Evolutionary conservation across 1,284 basidiomycete species (phyloP), one percentile per base, ranked within the genome.

Genomic region (Cryptococcus deneoformans): DNA sequence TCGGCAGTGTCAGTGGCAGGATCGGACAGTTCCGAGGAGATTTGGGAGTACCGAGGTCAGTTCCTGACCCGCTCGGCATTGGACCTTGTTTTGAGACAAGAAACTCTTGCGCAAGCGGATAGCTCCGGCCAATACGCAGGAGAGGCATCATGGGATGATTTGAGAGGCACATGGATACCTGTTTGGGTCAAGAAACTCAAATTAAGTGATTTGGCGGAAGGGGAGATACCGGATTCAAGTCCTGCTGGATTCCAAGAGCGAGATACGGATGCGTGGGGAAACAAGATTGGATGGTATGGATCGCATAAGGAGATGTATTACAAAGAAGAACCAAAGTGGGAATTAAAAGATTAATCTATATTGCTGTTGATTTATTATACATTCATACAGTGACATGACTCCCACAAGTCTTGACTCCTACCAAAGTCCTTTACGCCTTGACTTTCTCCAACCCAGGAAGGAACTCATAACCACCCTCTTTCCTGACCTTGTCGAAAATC

Each of bases 401-500:
- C 35, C 35, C 36, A 35, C 34, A 39, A 24, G 8, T 24, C 20
- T 20, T 9, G 20, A 16, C n/a, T 56, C 36, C 35, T 38, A 42
- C 39, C 48, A 4, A 53, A 42, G n/a, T 40, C 34, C 10, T 44
- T 50, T 54, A 51, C 56, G 48, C 20, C 44, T 62, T 62, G 35
- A 73, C 58, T 45, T 65, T 70, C 63, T 78, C 77, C 56, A 78
- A 59, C 3, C 71, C 72, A 29, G 70, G 70, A 10, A 72, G 66
- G 48, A 69, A 75, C 11, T 68, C 55, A 58, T 76, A 75, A 16
- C 66, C 68, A 12, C 75, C 72, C 46, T 78, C 72, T 48, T 63
- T 63, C 24, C 77, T 59, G 38, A 77, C 69, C 56, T 75, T 63
- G 58, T 79, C 78, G 40, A 78, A 74, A 38, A 74, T 69, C 72